Percentiles rank a stretch among this genome's conserved stretches.
Conservation (phyloP, 306 rosid genomes). For the Prunus persica region DNA sequence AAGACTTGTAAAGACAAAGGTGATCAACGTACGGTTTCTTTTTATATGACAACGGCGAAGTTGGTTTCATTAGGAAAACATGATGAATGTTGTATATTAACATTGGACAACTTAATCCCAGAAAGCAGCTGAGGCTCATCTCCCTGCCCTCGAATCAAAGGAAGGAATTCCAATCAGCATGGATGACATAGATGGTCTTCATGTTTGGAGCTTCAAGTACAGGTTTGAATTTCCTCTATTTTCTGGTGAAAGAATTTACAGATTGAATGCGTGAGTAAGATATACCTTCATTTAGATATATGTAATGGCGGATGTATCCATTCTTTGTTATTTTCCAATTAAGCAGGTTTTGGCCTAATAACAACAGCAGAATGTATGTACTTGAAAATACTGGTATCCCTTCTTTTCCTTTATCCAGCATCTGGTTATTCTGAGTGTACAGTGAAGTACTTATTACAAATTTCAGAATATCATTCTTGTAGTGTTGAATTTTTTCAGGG, state of each 20-base stretch:
- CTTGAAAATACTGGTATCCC: slow-evolving; percentile 85
- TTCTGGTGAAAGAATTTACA: no score
- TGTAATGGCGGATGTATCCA: not conserved
- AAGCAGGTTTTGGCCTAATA: slow-evolving; percentile 93
- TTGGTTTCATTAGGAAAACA: not conserved
- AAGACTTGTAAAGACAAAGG: not conserved
- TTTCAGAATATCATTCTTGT: not conserved
- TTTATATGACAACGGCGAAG: not conserved
- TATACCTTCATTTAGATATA: not conserved
- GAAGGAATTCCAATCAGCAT: slow-evolving; percentile 75
- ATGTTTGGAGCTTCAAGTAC: slow-evolving; percentile 91
- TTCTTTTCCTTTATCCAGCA: not conserved
- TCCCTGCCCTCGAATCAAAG: slow-evolving; percentile 78
- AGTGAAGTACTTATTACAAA: not conserved
- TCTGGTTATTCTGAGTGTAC: not conserved
- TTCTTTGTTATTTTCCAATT: not conserved
- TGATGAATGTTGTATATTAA: no score
- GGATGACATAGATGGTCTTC: slow-evolving; percentile 88
- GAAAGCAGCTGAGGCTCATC: slow-evolving; percentile 91
- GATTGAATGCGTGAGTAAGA: not conserved
- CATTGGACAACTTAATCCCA: slow-evolving; percentile 20
- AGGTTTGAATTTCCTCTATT: slow-evolving; percentile 40
- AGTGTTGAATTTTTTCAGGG: slow-evolving; percentile 38
- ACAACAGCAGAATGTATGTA: slow-evolving; percentile 96
- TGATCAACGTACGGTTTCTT: no score